Base-by-base conservation (phyloP, 1,139 yeast species). In the Lodderomyces orthopsilosis region DNA sequence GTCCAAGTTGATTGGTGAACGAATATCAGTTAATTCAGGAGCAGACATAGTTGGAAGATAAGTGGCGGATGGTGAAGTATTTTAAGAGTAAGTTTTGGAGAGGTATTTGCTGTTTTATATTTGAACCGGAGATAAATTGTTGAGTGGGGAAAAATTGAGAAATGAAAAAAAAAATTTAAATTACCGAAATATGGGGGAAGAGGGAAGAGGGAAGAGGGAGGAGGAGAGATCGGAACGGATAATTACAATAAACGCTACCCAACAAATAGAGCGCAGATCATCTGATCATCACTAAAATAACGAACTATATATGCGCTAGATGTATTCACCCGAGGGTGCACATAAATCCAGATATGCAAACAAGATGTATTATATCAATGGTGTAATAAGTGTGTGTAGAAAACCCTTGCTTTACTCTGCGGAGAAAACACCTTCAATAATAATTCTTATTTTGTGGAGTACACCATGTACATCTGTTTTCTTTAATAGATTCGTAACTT, bases 1-100 rank as follows among this genome's bases (percentile, higher is more conserved):
- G 1, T 53, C 56, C 7, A 61, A 49, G 53, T 77, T 68, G 35
- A 78, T 57, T 1, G 68, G 60, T 44, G 65, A 69, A 49, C 81
- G 62, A 15, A 65, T 53, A 9, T 61, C 60, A 3, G 64, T 61
- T 7, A 63, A 56, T 26, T 53, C 54, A 17, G 61, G 59, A 6
- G 51, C 0, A 77, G 83, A 66, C 71, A 81, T 45, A 1, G 47
- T 36, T 8, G 38, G 7, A 10, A 10, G 4, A 24, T 9, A 24
- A 27, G 32, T 4, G 27, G 10, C 12, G 27, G 27, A 6, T 21
- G 23, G 23, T 21, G 23, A 6, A 21, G 8, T 21, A 21, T n/a
- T 8, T 21, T 5, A 21, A 21, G 23, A 5, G 23, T 6, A 21
- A 21, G 8, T 5, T 21, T 21, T 21, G 23, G 8, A 21, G 8